These are phyloP conservation scores for Tetrahymena borealis DNA, from an alignment of 73 alveolate species.

Conservation along the genomic window DNA sequence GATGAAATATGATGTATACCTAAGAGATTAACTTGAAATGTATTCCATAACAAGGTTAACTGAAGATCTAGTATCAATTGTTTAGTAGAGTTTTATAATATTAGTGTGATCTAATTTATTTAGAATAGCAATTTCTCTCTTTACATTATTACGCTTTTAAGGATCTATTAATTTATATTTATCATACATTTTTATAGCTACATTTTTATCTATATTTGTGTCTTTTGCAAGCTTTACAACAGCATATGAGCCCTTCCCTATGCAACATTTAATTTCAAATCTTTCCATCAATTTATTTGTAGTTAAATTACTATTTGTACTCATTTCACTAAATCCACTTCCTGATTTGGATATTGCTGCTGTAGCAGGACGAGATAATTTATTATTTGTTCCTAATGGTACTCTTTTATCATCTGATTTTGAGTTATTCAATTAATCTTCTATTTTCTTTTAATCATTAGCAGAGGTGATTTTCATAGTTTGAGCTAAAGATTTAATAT, in stretches of 20 bases:
- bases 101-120: slow-evolving; percentile 65
- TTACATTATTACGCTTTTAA: slow-evolving; percentile 60
- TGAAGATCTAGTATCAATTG: slow-evolving; percentile 75
- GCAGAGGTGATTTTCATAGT: neutral
- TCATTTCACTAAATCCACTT: neutral
- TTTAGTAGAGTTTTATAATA: slow-evolving; percentile 83
- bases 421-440: neutral
- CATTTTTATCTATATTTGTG: slow-evolving; percentile 62
- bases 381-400: neutral
- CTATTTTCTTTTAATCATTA: neutral
- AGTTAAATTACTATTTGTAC: neutral
- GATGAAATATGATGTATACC: neutral
- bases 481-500: neutral
- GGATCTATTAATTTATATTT: slow-evolving; percentile 69
- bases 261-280: slow-evolving; percentile 41
- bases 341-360: neutral
- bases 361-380: neutral
- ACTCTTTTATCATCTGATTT: neutral
- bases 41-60: slow-evolving; percentile 78
- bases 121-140: slow-evolving; percentile 61
- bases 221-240: slow-evolving; percentile 81
- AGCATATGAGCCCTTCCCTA: slow-evolving; percentile 94
- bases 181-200: slow-evolving; percentile 86
- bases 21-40: slow-evolving; percentile 35
- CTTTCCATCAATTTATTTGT: neutral